These are phyloP conservation scores for Capniomyces stellatus DNA, from an alignment of 371 early-diverging fungal species.

Conservation along the genomic window DNA sequence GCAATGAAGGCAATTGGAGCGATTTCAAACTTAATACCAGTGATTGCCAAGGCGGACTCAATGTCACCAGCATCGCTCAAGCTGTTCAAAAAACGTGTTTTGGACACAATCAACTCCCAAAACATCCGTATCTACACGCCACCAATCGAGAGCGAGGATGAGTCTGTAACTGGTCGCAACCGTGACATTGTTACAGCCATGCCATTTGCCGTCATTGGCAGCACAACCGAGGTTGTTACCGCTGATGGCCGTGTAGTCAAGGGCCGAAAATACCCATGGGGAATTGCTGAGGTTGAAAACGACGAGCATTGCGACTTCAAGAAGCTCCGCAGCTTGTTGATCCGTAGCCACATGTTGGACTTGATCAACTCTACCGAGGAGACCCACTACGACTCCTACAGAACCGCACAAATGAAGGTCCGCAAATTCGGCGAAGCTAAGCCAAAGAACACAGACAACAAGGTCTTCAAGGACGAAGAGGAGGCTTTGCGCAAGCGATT, in stretches of 20 bases:
- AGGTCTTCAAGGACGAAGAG: constrained; percentile 84
- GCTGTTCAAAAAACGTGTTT: constrained; percentile 69
- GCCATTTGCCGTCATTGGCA: constrained; percentile 93
- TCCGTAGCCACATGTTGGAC: constrained; percentile 89
- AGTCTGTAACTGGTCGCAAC: constrained; percentile 57
- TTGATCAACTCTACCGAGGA: constrained; percentile 81
- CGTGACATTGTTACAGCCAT: constrained; percentile 67
- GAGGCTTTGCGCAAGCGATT: constrained; percentile 78
- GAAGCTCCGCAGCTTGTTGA: constrained; percentile 81
- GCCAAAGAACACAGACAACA: constrained; percentile 54
- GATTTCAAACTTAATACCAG: constrained; percentile 91
- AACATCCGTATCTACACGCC: constrained; percentile 80
- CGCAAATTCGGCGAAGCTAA: constrained; percentile 62
- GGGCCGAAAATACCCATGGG: constrained; percentile 94
- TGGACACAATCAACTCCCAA: constrained; percentile 87
- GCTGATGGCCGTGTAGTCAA: constrained; percentile 63
- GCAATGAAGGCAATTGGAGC: constrained; percentile 86
- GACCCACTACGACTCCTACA: constrained; percentile 79
- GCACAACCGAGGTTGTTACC: constrained; percentile 64
- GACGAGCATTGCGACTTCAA: constrained; percentile 86
- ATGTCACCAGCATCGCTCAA: constrained; percentile 48
- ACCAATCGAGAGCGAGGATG: constrained; percentile 76
- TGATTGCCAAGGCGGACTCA: constrained; percentile 68
- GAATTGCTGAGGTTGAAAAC: constrained; percentile 89
- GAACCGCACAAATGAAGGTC: constrained; percentile 63